Conservation (phyloP, 495 filamentous ascomycete genomes). For the Xylaria cubensis region DNA sequence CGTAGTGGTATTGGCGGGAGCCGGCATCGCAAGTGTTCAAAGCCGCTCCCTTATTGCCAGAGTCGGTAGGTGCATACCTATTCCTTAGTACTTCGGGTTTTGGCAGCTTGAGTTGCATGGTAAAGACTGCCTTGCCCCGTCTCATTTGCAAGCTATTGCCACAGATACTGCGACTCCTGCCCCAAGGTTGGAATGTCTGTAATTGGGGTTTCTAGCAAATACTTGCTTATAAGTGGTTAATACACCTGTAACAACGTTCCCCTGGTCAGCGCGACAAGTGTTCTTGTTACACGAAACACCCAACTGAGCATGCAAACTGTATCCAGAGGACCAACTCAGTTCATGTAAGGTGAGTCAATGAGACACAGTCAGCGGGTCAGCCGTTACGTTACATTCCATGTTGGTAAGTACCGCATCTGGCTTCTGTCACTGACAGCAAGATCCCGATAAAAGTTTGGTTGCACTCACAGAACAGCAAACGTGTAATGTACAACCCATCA, state of each 20-base stretch:
- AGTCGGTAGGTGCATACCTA: background rate
- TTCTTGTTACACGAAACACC: constrained; percentile 4
- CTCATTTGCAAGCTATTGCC: background rate
- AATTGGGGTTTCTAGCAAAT: background rate
- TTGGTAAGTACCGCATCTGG: constrained; percentile 20
- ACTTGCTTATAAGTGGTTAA: background rate
- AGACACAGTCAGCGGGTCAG: background rate
- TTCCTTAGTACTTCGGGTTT: background rate
- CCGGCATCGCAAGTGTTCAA: background rate
- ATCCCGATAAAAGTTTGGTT: constrained; percentile 10
- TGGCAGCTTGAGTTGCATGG: background rate
- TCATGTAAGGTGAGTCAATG: constrained; percentile 12
- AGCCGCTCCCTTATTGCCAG: background rate
- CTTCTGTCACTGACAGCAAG: constrained; percentile 15
- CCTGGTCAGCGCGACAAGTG: background rate
- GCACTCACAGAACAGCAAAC: constrained; percentile 7
- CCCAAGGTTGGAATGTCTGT: background rate
- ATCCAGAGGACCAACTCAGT: background rate
- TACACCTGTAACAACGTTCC: constrained; percentile 11
- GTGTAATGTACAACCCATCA: constrained; percentile 8
- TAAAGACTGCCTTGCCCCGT: background rate
- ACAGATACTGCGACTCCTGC: background rate
- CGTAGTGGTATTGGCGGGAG: background rate
- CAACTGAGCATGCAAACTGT: background rate
- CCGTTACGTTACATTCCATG: background rate